These are phyloP conservation scores for Mortierella alpina DNA, from an alignment of 192 early-diverging fungal species.

Conservation along the genomic window DNA sequence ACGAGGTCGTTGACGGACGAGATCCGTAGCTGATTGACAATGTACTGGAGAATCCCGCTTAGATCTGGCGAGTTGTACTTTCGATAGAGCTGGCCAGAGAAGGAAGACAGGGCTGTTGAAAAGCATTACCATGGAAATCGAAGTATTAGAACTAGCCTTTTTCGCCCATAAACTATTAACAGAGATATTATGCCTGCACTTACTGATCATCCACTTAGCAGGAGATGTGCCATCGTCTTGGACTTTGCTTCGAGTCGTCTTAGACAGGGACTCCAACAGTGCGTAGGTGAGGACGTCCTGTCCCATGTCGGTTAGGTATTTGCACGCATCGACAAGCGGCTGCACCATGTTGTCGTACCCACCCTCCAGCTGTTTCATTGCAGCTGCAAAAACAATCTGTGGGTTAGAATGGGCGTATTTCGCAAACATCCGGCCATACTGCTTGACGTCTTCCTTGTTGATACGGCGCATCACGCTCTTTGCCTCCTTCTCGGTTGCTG, in stretches of 20 bases:
- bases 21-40: conserved; percentile 69
- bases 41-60: conserved; percentile 68
- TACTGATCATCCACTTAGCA: conserved; percentile 71
- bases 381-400: conserved; percentile 72
- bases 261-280: conserved; percentile 75
- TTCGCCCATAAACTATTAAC: no score
- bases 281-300: conserved; percentile 80
- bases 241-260: conserved; percentile 62
- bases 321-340: conserved; percentile 79
- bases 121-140: not conserved
- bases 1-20: conserved; percentile 71
- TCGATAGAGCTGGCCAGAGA: conserved; percentile 72
- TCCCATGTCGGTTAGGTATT: conserved; percentile 77
- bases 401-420: conserved; percentile 84
- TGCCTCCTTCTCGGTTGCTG: conserved; percentile 62
- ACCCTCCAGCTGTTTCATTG: conserved; percentile 72
- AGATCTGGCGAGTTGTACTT: conserved; percentile 77
- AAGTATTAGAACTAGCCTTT: not conserved
- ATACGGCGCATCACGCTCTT: conserved; percentile 75
- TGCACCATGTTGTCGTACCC: conserved; percentile 81
- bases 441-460: conserved; percentile 77
- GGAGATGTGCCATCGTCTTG: conserved; percentile 72
- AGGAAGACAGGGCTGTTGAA: conserved; percentile 61
- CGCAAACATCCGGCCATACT: conserved; percentile 76
- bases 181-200: not conserved